phyloP scores from a whole-genome alignment of 768 basidiomycete genomes.

The Hysterangium stoloniferum region DNA sequence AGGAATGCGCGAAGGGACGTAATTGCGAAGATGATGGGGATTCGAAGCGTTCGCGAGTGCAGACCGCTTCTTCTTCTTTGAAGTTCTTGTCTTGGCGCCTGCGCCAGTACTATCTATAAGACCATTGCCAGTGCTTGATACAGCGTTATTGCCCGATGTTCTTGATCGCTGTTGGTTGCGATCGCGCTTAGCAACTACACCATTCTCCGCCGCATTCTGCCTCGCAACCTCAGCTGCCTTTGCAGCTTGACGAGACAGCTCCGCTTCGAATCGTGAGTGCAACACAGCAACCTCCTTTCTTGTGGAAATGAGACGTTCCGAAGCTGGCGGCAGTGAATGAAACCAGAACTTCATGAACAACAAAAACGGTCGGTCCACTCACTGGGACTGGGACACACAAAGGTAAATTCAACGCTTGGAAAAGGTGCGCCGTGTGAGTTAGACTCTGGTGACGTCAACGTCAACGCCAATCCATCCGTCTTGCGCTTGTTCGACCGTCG shows the following conservation, averaged over 20 bases:
- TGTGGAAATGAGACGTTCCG: slow-evolving; percentile 61
- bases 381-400: slow-evolving; percentile 60
- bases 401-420: slow-evolving; percentile 42
- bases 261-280: slow-evolving; percentile 62
- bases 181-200: slow-evolving; percentile 30
- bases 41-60: slow-evolving; percentile 90
- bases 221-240: slow-evolving; percentile 48
- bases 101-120: slow-evolving; percentile 16
- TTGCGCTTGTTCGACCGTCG: slow-evolving; percentile 18
- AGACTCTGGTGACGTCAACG: no score
- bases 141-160: slow-evolving; percentile 19
- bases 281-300: slow-evolving; percentile 61
- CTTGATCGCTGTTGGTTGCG: slow-evolving; percentile 28
- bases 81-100: slow-evolving; percentile 22
- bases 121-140: slow-evolving; percentile 29
- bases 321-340: slow-evolving; percentile 38
- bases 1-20: slow-evolving; percentile 78
- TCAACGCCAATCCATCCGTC: slow-evolving; percentile 17
- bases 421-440: slow-evolving; percentile 30
- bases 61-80: slow-evolving; percentile 92
- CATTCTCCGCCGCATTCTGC: slow-evolving; percentile 35
- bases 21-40: slow-evolving; percentile 92
- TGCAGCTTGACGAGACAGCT: slow-evolving; percentile 62
- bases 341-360: slow-evolving; percentile 21
- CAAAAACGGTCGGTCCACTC: slow-evolving; percentile 36